Percentiles rank a stretch among this genome's conserved stretches.
Evolutionary conservation across 2,329 filamentous ascomycete species (phyloP).

Genomic region (Clonostachys solani): DNA sequence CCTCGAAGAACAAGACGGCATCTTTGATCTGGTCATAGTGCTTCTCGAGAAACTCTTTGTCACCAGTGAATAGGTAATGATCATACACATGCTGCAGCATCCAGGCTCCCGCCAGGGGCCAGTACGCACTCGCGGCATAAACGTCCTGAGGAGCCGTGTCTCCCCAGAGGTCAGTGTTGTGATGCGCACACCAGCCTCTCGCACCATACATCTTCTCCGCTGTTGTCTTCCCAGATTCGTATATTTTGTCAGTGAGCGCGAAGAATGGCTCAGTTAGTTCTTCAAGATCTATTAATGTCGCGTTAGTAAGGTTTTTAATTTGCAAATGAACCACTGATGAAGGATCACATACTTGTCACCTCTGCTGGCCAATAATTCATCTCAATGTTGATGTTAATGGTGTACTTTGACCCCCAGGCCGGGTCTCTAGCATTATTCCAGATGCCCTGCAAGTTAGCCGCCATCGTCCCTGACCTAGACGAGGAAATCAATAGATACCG

Average conservation of each 20-base stretch:
- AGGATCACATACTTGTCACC: background rate
- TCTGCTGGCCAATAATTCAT: slow-evolving; percentile 34
- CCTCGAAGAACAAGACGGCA: slow-evolving; percentile 18
- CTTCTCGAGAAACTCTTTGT: slow-evolving; percentile 15
- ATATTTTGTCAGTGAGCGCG: slow-evolving; percentile 16
- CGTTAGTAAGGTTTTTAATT: no score
- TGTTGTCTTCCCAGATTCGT: background rate
- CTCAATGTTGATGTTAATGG: slow-evolving; percentile 37
- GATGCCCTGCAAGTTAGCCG: slow-evolving; percentile 37
- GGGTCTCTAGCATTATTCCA: slow-evolving; percentile 33
- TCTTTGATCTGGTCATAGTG: slow-evolving; percentile 20
- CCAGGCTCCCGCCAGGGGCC: slow-evolving; percentile 4
- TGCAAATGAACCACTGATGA: no score
- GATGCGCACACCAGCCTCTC: slow-evolving; percentile 25
- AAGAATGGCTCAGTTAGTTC: slow-evolving; percentile 21
- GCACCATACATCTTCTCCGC: slow-evolving; percentile 15
- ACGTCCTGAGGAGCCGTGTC: slow-evolving; percentile 12
- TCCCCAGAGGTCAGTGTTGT: slow-evolving; percentile 30
- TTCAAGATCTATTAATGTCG: background rate
- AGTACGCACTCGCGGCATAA: slow-evolving; percentile 3
- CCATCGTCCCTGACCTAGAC: slow-evolving; percentile 21
- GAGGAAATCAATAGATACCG: slow-evolving; percentile 23
- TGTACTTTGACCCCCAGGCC: slow-evolving; percentile 35
- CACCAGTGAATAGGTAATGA: background rate
- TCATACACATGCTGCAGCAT: slow-evolving; percentile 2